Percentiles rank a stretch among this genome's conserved stretches.
Evolutionary conservation across 805 yeast genomes (phyloP).

Genomic region (Ogataea neopini): DNA sequence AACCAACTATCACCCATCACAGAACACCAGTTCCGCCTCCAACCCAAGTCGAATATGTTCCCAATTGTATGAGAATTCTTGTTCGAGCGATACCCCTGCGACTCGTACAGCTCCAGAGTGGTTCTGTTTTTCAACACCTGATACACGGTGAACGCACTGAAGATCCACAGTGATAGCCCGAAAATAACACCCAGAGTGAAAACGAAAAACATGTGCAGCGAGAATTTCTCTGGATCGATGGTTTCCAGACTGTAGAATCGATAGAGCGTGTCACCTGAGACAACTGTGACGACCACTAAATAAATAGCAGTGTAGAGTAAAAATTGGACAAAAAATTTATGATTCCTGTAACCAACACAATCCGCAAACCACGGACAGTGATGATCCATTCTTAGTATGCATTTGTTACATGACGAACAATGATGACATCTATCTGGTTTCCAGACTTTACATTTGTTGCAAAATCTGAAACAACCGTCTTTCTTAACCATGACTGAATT

Average conservation of each 20-base stretch:
- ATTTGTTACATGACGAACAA: slow-evolving; percentile 49
- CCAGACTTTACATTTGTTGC: slow-evolving; percentile 55
- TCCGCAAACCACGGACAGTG: slow-evolving; percentile 89
- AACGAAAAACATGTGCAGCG: slow-evolving; percentile 61
- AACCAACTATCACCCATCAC: slow-evolving; percentile 70
- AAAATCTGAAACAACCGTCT: slow-evolving; percentile 65
- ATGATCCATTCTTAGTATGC: slow-evolving; percentile 57
- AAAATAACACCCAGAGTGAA: slow-evolving; percentile 55
- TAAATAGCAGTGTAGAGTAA: slow-evolving; percentile 54
- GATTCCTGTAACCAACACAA: slow-evolving; percentile 83
- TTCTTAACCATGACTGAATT: slow-evolving; percentile 47
- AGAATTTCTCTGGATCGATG: slow-evolving; percentile 39
- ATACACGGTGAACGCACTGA: slow-evolving; percentile 58
- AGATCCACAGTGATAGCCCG: slow-evolving; percentile 55
- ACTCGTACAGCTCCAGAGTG: slow-evolving; percentile 75
- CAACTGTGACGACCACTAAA: slow-evolving; percentile 41
- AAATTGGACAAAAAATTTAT: slow-evolving; percentile 77
- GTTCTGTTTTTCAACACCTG: slow-evolving; percentile 67
- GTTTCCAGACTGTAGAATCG: slow-evolving; percentile 43
- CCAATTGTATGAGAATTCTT: slow-evolving; percentile 47
- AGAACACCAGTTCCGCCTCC: slow-evolving; percentile 56
- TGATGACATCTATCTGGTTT: slow-evolving; percentile 63
- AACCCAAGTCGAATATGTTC: slow-evolving; percentile 79
- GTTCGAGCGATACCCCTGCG: slow-evolving; percentile 46
- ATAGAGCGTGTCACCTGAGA: slow-evolving; percentile 46